These are phyloP conservation scores for Phytophthora hybrid DNA, from an alignment of 352 stramenopile genomes.

Conservation along the genomic window DNA sequence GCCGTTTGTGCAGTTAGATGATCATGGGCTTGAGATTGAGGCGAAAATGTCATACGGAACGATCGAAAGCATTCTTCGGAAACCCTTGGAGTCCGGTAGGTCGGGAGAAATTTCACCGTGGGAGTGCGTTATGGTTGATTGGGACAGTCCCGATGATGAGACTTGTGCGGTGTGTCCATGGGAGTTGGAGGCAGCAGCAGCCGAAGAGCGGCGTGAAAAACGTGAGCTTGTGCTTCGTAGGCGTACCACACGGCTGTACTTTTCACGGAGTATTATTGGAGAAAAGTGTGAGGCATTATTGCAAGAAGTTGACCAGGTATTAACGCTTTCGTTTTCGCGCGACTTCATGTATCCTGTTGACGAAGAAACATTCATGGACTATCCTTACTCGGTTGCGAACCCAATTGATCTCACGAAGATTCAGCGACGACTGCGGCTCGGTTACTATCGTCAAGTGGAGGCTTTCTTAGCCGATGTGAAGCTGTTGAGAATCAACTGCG, in stretches of 20 bases:
- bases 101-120: conserved; percentile 60
- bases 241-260: conserved; percentile 50
- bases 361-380: conserved; percentile 77
- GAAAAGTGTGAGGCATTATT: conserved; percentile 57
- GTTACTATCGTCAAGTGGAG: conserved; percentile 89
- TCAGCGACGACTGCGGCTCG: conserved; percentile 59
- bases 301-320: conserved; percentile 68
- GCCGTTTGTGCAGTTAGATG: conserved; percentile 73
- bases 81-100: conserved; percentile 31
- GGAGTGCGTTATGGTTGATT: conserved; percentile 80
- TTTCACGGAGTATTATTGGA: conserved; percentile 58
- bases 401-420: conserved; percentile 89
- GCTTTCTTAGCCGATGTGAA: conserved; percentile 82
- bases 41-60: conserved; percentile 72
- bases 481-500: conserved; percentile 79
- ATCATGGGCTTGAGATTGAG: conserved; percentile 63
- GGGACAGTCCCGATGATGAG: conserved; percentile 77
- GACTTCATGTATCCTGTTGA: conserved; percentile 88
- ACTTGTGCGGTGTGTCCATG: conserved; percentile 78
- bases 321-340: conserved; percentile 73
- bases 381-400: conserved; percentile 84
- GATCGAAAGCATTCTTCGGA: conserved; percentile 56
- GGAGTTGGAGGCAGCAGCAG: conserved; percentile 71
- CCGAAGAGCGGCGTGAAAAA: conserved; percentile 52
- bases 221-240: conserved; percentile 47